Conservation (phyloP, 2,329 filamentous ascomycete genomes). For the Zalaria obscura region DNA sequence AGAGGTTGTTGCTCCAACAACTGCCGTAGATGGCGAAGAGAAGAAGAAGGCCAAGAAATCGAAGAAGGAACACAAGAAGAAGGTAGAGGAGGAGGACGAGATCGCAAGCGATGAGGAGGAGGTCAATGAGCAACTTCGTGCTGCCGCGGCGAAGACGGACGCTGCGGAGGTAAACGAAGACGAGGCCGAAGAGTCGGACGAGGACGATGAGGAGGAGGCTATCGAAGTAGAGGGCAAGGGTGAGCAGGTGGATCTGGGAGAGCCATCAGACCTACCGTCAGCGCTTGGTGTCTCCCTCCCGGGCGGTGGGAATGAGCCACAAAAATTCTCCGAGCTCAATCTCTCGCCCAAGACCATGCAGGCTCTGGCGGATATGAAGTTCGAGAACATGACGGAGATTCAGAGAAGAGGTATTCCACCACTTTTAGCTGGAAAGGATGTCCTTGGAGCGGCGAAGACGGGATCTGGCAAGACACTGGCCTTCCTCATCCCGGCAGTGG, state of each 20-base stretch:
- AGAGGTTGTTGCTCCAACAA: neutral
- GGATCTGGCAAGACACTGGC: constrained; percentile 91
- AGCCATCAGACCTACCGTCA: constrained; percentile 37
- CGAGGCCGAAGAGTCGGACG: constrained; percentile 18
- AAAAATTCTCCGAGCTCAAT: constrained; percentile 67
- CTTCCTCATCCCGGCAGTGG: constrained; percentile 85
- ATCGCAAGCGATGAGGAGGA: constrained; percentile 17
- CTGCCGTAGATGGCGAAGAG: constrained; percentile 6
- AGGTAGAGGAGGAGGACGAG: constrained; percentile 15
- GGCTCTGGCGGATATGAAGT: constrained; percentile 83
- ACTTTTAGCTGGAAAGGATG: constrained; percentile 75
- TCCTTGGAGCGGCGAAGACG: constrained; percentile 90
- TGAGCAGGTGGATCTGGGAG: constrained; percentile 17
- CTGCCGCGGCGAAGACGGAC: constrained; percentile 10
- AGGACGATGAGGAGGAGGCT: constrained; percentile 16
- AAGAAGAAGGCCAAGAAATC: constrained; percentile 26
- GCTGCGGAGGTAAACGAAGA: constrained; percentile 19
- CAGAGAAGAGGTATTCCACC: constrained; percentile 80
- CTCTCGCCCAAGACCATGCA: constrained; percentile 80
- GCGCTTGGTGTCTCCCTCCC: constrained; percentile 43
- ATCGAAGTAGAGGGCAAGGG: constrained; percentile 17
- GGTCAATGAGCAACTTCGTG: constrained; percentile 19
- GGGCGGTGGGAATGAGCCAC: constrained; percentile 44
- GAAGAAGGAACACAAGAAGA: constrained; percentile 22
- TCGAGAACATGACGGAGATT: constrained; percentile 91